Evolutionary conservation across 352 stramenopile genomes (phyloP), one percentile per base, ranked within the genome.

Genomic region (Pythium aquatile): DNA sequence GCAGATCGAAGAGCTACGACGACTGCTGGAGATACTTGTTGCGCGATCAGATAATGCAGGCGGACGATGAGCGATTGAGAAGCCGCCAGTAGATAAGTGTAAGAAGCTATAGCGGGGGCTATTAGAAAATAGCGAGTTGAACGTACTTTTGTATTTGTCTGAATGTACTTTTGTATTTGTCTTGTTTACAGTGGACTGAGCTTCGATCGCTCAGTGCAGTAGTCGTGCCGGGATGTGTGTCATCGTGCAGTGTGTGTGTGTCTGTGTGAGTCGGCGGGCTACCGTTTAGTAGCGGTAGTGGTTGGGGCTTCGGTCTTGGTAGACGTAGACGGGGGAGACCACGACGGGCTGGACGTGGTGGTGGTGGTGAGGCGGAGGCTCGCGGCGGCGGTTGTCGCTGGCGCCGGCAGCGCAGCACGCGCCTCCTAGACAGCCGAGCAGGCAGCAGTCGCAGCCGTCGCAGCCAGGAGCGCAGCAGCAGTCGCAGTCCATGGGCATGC

Each of bases 381-480:
- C 20, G 16, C 39, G 35, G 7, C 55, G 33, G 33, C 40, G 55
- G 55, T 39, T 10, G 39, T 51, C 14, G 3, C 9, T 42, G 9
- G 35, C 55, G 10, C 32, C 24, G 24, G 26, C 44, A 6, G 55
- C 35, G 16, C 55, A 61, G 39, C 55, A 61, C 35, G 29, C 20
- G 37, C 55, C 55, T 35, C 37, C 35, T 5, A 49, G 40, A 5
- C 55, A 61, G 37, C 55, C 55, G 35, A 61, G 55, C 33, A 61
- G 35, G 28, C 55, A 61, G 55, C 55, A 61, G 24, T 61, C 55
- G 55, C 55, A 61, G n/a, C 26, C 37, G 24, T 32, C 26, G 48
- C 46, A 26, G n/a, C 46, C 46, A 20, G 49, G 28, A 33, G 48
- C 44, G 44, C 44, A 39, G 49, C 49, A 56, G 28, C 49, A 56